Evolutionary conservation across 2,329 filamentous ascomycete species (phyloP).

Genomic region (Fusarium sp.): DNA sequence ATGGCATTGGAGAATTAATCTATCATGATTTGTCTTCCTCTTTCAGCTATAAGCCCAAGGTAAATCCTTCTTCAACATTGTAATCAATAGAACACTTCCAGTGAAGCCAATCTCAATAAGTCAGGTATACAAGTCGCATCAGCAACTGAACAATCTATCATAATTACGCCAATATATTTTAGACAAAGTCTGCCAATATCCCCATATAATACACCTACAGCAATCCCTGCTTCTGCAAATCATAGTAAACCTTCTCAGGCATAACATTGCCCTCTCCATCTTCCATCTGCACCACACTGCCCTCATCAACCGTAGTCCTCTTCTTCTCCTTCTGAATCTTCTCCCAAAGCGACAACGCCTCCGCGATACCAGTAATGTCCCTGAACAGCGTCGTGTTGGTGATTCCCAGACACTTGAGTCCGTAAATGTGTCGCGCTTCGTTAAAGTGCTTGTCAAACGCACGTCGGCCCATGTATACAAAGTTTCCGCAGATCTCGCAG

Average conservation of each 20-base stretch:
- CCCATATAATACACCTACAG: constrained; percentile 60
- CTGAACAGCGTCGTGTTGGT: constrained; percentile 91
- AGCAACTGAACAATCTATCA: constrained; percentile 39
- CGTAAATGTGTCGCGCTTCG: constrained; percentile 91
- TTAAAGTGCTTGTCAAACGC: constrained; percentile 99
- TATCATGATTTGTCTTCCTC: neutral
- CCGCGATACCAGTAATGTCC: constrained; percentile 92
- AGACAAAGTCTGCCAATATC: neutral
- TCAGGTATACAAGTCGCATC: no score
- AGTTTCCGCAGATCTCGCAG: constrained; percentile 98
- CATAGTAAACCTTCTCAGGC: constrained; percentile 98
- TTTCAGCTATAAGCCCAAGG: no score
- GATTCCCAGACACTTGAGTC: constrained; percentile 92
- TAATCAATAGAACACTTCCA: no score
- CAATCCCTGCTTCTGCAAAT: constrained; percentile 91
- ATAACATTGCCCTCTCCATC: constrained; percentile 97
- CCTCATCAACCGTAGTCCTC: constrained; percentile 78
- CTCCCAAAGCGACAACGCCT: constrained; percentile 89
- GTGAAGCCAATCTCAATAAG: no score
- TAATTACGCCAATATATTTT: neutral
- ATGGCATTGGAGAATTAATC: no score
- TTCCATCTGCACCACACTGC: constrained; percentile 97
- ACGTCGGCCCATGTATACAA: constrained; percentile 96
- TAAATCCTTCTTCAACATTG: no score
- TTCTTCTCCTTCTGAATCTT: constrained; percentile 91